phyloP scores from a whole-genome alignment of 495 filamentous ascomycete genomes.

The Lichina pygmaea region DNA sequence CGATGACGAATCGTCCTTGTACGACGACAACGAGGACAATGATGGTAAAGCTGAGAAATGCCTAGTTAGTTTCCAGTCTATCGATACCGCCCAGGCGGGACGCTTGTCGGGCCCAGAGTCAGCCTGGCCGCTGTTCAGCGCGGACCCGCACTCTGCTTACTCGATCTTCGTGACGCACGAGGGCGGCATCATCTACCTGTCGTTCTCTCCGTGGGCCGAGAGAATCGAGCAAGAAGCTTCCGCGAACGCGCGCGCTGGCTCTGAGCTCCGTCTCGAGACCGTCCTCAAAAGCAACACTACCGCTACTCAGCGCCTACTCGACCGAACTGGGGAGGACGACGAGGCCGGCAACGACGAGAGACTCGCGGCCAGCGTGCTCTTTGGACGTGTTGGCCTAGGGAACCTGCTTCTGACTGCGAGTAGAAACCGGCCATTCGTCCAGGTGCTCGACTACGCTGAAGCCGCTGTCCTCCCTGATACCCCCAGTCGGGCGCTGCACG shows the following conservation, averaged over 20 bases:
- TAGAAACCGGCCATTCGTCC: slow-evolving; percentile 30
- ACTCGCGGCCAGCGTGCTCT: slow-evolving; percentile 32
- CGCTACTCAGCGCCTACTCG: slow-evolving; percentile 24
- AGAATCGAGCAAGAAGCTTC: slow-evolving; percentile 51
- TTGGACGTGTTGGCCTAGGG: slow-evolving; percentile 49
- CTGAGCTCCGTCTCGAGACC: slow-evolving; percentile 44
- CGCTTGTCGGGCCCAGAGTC: slow-evolving; percentile 20
- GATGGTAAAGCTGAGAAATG: slow-evolving; percentile 1
- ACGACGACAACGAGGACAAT: slow-evolving; percentile 3
- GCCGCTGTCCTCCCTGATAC: slow-evolving; percentile 3
- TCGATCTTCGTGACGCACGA: slow-evolving; percentile 52
- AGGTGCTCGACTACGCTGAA: slow-evolving; percentile 38
- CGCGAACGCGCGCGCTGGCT: slow-evolving; percentile 31
- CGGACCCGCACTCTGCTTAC: slow-evolving; percentile 45
- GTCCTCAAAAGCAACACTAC: slow-evolving; percentile 36
- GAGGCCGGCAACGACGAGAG: slow-evolving; percentile 15
- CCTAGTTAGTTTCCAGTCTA: slow-evolving; percentile 20
- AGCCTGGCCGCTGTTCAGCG: slow-evolving; percentile 47
- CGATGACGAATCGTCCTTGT: slow-evolving; percentile 7
- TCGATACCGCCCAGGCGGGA: slow-evolving; percentile 27
- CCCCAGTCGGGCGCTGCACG: not conserved
- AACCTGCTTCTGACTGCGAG: slow-evolving; percentile 54
- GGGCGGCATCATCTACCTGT: slow-evolving; percentile 42
- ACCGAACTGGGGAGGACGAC: slow-evolving; percentile 18
- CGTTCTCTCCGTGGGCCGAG: slow-evolving; percentile 45